Evolutionary conservation across 305 asterid genomes (phyloP).

Genomic region (Petunia hybrid): DNA sequence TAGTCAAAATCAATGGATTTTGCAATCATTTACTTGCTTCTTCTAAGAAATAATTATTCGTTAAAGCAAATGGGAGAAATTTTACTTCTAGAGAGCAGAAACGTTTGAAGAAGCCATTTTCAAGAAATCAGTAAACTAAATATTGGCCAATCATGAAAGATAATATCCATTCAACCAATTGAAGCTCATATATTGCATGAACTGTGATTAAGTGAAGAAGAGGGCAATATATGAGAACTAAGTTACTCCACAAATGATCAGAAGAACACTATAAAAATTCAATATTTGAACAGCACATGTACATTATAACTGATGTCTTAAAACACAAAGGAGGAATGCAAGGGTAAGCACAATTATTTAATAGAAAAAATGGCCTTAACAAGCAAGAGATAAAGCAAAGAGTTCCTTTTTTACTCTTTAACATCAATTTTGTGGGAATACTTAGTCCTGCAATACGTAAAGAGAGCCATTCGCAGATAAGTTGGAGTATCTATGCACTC

Average conservation of each 20-base stretch:
- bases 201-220: not conserved
- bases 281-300: not conserved
- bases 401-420: not conserved
- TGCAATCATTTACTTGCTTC: not conserved
- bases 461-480: not conserved
- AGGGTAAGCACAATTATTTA: not conserved
- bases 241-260: not conserved
- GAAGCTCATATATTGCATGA: constrained; percentile 26
- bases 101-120: not conserved
- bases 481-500: not conserved
- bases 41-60: not conserved
- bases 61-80: not conserved
- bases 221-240: constrained; percentile 1
- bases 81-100: not conserved
- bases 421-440: not conserved
- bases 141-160: not conserved
- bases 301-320: not conserved
- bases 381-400: not conserved
- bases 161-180: not conserved
- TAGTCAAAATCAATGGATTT: not conserved
- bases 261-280: not conserved
- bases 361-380: not conserved
- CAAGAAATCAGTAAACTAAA: constrained; percentile 12
- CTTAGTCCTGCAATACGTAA: not conserved
- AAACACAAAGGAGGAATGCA: not conserved